A percentile compares a stretch with the other conserved stretches of the same genome.
Conservation (phyloP, 73 alveolate species). For the Tetrahymena thermophila region DNA sequence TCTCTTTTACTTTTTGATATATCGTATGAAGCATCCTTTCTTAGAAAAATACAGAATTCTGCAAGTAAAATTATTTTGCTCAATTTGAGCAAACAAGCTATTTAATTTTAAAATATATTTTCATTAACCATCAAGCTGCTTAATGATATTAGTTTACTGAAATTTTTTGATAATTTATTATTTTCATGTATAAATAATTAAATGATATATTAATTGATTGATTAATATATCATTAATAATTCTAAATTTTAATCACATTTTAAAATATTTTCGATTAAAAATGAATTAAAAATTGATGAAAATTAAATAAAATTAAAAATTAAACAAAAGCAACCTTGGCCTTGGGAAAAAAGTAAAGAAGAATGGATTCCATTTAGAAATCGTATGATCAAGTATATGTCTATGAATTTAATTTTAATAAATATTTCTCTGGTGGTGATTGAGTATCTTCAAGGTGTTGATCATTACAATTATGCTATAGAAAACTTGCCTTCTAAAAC, state of each 20-base stretch:
- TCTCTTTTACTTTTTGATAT: not conserved
- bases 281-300: no score
- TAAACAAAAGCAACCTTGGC: slow-evolving; percentile 58
- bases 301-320: not conserved
- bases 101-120: not conserved
- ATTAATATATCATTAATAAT: no score
- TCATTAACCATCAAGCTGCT: no score
- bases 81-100: not conserved
- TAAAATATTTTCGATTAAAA: no score
- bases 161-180: no score
- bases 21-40: slow-evolving; percentile 43
- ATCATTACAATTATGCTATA: slow-evolving; percentile 1
- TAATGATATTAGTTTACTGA: no score
- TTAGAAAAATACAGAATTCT: slow-evolving; percentile 59
- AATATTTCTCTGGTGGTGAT: not conserved
- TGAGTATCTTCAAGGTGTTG: not conserved
- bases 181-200: no score
- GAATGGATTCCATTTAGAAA: slow-evolving; percentile 40
- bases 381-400: slow-evolving; percentile 19
- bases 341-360: slow-evolving; percentile 58
- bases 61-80: not conserved
- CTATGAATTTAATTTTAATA: slow-evolving; percentile 14
- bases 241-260: no score
- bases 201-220: no score
- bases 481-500: slow-evolving; percentile 22